Evolutionary conservation across 768 basidiomycete species (phyloP).

Genomic region (Amanita rubescens): DNA sequence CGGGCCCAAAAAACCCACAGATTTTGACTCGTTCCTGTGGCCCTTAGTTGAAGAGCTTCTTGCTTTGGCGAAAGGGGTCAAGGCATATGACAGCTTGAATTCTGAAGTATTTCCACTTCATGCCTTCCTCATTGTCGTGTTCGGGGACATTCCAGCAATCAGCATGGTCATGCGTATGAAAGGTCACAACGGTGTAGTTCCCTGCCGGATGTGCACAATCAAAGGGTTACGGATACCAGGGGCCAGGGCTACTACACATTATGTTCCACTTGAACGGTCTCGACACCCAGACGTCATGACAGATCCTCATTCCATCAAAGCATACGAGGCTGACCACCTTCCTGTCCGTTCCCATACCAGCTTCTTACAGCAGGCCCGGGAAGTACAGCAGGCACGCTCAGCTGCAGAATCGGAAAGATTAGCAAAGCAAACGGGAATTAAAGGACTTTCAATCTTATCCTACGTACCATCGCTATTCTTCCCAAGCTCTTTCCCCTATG

Average conservation of each 20-base stretch:
- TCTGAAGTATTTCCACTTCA: conserved; percentile 18
- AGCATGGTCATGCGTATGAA: conserved; percentile 26
- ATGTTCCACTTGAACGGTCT: conserved; percentile 27
- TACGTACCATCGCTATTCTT: conserved; percentile 26
- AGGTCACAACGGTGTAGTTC: conserved; percentile 31
- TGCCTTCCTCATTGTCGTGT: conserved; percentile 22
- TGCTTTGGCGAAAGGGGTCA: conserved; percentile 27
- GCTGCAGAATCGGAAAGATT: not conserved
- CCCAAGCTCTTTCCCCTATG: conserved; percentile 34
- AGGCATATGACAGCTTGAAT: conserved; percentile 23
- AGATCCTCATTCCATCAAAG: too few relatives aligned
- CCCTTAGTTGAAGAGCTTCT: conserved; percentile 33
- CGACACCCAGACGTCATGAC: too few relatives aligned
- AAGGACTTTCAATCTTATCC: conserved; percentile 19
- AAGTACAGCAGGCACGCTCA: conserved; percentile 17
- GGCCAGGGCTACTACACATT: conserved; percentile 8
- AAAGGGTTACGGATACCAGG: conserved; percentile 14
- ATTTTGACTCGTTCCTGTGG: conserved; percentile 35
- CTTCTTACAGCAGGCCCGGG: conserved; percentile 17
- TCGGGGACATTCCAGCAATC: conserved; percentile 21
- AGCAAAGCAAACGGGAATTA: not conserved
- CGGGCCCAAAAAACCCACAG: conserved; percentile 35
- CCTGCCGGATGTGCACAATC: conserved; percentile 31
- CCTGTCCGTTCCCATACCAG: conserved; percentile 26
- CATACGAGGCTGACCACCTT: too few relatives aligned